These are phyloP conservation scores for Phoma herbarum DNA, from an alignment of 2,329 filamentous ascomycete species.

Conservation along the genomic window DNA sequence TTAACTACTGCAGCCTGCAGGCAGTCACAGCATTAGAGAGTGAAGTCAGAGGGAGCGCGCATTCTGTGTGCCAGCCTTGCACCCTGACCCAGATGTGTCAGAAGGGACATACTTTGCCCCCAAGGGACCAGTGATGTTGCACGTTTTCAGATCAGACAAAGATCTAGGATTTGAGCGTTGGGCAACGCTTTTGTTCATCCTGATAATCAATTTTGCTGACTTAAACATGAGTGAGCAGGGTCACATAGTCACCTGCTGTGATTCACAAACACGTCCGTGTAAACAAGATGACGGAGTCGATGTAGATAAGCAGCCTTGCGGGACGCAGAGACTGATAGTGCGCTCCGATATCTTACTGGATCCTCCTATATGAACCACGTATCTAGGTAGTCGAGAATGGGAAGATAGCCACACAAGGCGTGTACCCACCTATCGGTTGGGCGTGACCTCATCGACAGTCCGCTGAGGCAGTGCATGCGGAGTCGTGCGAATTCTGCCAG, in stretches of 20 bases:
- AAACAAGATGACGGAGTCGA: neutral
- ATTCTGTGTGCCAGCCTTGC: neutral
- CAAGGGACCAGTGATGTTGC: neutral
- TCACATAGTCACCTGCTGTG: neutral
- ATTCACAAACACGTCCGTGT: neutral
- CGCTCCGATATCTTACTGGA: neutral
- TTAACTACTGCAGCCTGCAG: neutral
- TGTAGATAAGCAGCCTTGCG: neutral
- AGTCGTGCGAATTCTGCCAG: neutral
- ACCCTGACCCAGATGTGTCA: neutral
- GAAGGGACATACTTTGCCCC: neutral
- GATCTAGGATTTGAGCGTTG: neutral
- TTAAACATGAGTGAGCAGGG: neutral
- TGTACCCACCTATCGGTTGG: neutral
- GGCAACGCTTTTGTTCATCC: neutral
- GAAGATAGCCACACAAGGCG: neutral
- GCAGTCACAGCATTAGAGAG: neutral
- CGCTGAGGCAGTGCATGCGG: neutral
- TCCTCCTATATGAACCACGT: neutral
- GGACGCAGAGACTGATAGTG: neutral
- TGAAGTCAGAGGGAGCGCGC: neutral
- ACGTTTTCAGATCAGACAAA: neutral
- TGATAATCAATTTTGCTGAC: neutral
- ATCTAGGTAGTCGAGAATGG: neutral
- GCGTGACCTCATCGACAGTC: neutral